Base-by-base conservation (phyloP, 1,139 yeast genomes). In the Geotrichum aggregatum region DNA sequence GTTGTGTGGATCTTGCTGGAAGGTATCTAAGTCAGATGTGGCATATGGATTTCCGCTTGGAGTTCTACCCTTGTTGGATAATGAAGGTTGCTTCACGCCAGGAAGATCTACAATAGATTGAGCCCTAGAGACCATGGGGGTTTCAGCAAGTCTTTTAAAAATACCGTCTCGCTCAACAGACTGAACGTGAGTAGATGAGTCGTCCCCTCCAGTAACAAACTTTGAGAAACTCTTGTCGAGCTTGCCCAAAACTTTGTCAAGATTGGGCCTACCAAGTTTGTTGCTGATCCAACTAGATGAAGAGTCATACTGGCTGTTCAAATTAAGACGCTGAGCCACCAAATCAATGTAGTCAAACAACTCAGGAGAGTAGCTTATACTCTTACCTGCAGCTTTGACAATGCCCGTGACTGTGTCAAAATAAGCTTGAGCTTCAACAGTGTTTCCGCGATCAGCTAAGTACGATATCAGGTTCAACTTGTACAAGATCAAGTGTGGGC, bases 201-300 rank as follows among this genome's bases (percentile, higher is more conserved):
- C 67, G 40, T 83, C 91, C 50, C 87, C 96, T 13, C 98, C 98
- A 2, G 96, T 87, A 57, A 92, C 92, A 65, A 91, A 87, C 66
- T 88, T 88, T 62, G 80, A 81, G 63, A 83, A 80, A 13, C 83
- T 78, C 61, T 80, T 81, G 66, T 88, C 95, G 57, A 89, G 73
- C 48, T 85, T 89, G 6, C 91, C 92, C 94, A 95, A 85, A 55
- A 89, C 83, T 63, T 81, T 84, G 62, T 89, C 95, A 55, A 89
- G 73, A 60, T 84, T 86, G 13, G 94, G 95, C 63, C 82, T 83
- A 34, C 85, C 76, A 34, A 85, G 76, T 72, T 79, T 82, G 39
- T 79, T 71, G 26, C 82, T 76, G 59, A 82, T 76, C 87, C 88
- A 82, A 1, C 83, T 74, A 48, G 74, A 70, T 18, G 75, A 79